Conservation (phyloP, 768 basidiomycete genomes). For the Tulasnella sp. region DNA sequence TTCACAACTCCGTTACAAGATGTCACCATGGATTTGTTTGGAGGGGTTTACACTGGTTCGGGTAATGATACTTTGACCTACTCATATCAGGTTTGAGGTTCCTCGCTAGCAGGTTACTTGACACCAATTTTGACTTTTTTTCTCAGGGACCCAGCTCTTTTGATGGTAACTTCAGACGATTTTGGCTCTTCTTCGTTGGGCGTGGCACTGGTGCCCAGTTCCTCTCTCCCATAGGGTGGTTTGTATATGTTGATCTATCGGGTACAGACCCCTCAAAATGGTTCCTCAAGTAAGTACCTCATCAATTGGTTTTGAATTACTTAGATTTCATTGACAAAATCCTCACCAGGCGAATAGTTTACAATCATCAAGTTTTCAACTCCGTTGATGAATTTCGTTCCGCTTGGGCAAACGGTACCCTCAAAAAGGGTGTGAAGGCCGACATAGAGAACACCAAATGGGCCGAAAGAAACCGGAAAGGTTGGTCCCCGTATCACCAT, state of each 20-base stretch:
- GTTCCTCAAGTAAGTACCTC: background rate
- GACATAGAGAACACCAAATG: background rate
- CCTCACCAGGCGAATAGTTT: background rate
- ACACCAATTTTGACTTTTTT: background rate
- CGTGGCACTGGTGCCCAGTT: background rate
- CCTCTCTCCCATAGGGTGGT: background rate
- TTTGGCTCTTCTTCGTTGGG: background rate
- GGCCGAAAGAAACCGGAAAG: background rate
- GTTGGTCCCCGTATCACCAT: background rate
- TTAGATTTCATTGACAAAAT: background rate
- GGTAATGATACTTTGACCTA: background rate
- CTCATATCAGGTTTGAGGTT: background rate
- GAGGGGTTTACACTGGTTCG: background rate
- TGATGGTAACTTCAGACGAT: conserved; percentile 2
- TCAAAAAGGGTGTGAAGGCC: conserved; percentile 1
- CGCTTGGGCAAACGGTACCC: background rate
- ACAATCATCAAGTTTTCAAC: conserved; percentile 4
- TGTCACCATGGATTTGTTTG: background rate
- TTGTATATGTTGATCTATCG: background rate
- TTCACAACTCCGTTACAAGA: conserved; percentile 2
- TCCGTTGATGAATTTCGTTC: background rate
- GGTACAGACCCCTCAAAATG: background rate
- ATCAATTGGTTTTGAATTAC: background rate
- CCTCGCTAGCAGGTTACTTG: background rate
- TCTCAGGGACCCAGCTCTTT: background rate